Conservation (phyloP, 257 asterid species). For the Solanum acaule region DNA sequence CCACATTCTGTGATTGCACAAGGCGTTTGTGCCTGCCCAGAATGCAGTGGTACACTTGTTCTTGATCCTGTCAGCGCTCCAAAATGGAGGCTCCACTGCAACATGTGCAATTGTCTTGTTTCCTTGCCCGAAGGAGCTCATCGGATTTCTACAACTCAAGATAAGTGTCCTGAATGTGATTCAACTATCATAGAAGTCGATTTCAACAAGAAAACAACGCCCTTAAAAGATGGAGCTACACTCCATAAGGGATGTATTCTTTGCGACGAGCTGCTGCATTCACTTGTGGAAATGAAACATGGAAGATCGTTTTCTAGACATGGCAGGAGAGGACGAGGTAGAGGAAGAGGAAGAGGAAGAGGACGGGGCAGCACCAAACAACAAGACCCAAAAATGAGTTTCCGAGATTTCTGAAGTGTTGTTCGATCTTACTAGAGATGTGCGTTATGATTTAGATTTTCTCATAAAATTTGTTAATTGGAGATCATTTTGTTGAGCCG, state of each 20-base stretch:
- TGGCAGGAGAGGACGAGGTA: conserved; percentile 52
- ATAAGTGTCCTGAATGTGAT: conserved; percentile 72
- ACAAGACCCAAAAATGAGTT: conserved; percentile 90
- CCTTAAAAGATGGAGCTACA: conserved; percentile 68
- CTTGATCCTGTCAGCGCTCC: conserved; percentile 90
- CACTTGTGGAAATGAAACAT: conserved; percentile 79
- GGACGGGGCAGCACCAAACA: conserved; percentile 42
- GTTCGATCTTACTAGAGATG: not conserved
- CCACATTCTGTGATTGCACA: conserved; percentile 72
- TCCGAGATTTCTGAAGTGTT: conserved; percentile 47
- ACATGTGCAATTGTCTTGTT: conserved; percentile 80
- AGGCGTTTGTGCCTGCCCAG: conserved; percentile 95
- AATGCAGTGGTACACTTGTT: conserved; percentile 78
- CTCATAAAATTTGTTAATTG: not conserved
- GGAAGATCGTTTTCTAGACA: conserved; percentile 54
- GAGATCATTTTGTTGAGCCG: not conserved
- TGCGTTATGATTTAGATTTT: not conserved
- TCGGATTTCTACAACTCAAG: conserved; percentile 59
- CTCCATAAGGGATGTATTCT: conserved; percentile 73
- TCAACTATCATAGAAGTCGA: conserved; percentile 81
- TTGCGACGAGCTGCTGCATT: conserved; percentile 77
- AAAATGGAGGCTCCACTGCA: conserved; percentile 82
- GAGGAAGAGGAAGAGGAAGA: conserved; percentile 58
- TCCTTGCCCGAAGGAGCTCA: conserved; percentile 90
- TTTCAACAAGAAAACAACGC: conserved; percentile 84